Evolutionary conservation across 1,284 basidiomycete genomes (phyloP).

Genomic region (Cryptococcus sp.): DNA sequence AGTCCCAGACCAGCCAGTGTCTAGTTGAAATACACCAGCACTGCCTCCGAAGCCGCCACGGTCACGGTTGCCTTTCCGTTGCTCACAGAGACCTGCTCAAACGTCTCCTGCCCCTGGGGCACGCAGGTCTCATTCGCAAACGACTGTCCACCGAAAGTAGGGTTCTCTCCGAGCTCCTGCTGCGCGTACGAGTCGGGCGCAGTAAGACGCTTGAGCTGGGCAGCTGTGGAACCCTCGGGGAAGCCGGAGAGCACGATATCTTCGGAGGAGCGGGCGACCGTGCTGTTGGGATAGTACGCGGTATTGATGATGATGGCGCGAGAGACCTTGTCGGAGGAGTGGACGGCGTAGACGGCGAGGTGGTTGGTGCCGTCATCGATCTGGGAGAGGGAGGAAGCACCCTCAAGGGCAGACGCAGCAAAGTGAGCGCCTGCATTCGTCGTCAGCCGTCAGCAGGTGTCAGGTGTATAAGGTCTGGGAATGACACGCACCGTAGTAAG

Average conservation of each 20-base stretch:
- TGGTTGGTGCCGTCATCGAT: constrained; percentile 49
- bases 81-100: constrained; percentile 40
- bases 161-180: constrained; percentile 46
- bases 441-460: not conserved
- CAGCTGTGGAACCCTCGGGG: constrained; percentile 9
- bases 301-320: constrained; percentile 51
- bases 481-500: constrained; percentile 53
- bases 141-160: constrained; percentile 51
- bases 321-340: constrained; percentile 31
- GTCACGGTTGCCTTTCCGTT: constrained; percentile 39
- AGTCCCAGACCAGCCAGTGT: too few relatives aligned
- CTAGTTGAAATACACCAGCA: constrained; percentile 38
- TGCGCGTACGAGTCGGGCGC: constrained; percentile 48
- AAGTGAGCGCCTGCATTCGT: constrained; percentile 14
- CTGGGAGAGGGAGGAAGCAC: constrained; percentile 36
- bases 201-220: constrained; percentile 48
- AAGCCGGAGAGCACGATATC: constrained; percentile 45
- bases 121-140: constrained; percentile 41
- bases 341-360: constrained; percentile 50
- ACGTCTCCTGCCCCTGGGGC: constrained; percentile 36
- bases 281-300: constrained; percentile 49
- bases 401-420: constrained; percentile 50
- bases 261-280: constrained; percentile 24
- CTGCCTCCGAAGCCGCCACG: constrained; percentile 51
- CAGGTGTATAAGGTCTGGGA: not conserved